phyloP scores from a whole-genome alignment of 2,329 filamentous ascomycete genomes.

The Diaporthe sp. region DNA sequence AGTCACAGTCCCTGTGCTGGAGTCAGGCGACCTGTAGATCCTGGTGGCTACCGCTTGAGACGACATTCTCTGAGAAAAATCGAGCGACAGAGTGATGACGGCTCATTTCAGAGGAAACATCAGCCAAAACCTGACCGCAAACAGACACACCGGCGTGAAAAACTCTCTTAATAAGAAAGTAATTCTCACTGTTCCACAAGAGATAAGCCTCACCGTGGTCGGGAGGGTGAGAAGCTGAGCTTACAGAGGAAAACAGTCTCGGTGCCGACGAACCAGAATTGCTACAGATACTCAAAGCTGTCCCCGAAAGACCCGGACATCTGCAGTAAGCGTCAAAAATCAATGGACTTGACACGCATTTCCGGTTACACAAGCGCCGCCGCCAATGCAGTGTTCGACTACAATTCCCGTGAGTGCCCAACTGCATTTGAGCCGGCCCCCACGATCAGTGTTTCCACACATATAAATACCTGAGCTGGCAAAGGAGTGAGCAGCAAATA shows the following conservation, averaged over 20 bases:
- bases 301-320: not conserved
- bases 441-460: not conserved
- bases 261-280: not conserved
- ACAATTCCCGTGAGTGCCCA: not conserved
- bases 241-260: not conserved
- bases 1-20: slow-evolving; percentile 8
- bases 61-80: not conserved
- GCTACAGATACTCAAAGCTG: not conserved
- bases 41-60: not conserved
- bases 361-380: not conserved
- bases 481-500: not conserved
- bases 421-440: not conserved
- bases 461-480: too few relatives aligned
- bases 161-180: not conserved
- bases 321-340: not conserved
- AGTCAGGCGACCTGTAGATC: not conserved
- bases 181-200: slow-evolving; percentile 13
- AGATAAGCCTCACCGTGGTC: not conserved
- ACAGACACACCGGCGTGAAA: not conserved
- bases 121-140: not conserved
- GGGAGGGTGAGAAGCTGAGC: not conserved
- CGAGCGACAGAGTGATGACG: not conserved
- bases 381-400: not conserved
- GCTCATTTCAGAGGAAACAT: not conserved
- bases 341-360: not conserved